A percentile compares a stretch with the other conserved stretches of the same genome.
These are phyloP conservation scores for Pseudonitzschia pungens DNA, from an alignment of 108 stramenopile species.

Conservation along the genomic window DNA sequence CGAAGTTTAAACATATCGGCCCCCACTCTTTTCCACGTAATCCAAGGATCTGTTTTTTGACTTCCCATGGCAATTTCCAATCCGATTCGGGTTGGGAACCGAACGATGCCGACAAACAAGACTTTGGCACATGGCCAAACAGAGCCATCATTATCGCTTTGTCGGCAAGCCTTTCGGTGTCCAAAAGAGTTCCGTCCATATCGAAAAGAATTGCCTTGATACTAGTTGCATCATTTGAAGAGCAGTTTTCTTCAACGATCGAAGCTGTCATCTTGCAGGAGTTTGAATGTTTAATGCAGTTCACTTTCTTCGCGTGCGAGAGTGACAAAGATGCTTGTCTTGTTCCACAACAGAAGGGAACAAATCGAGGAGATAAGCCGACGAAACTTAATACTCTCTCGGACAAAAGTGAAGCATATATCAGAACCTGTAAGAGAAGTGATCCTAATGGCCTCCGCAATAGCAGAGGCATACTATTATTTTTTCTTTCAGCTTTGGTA, in stretches of 20 bases:
- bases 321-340: neutral
- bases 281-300: neutral
- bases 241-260: neutral
- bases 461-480: no score
- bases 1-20: constrained; percentile 67
- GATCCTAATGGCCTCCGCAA: no score
- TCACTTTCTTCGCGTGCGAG: neutral
- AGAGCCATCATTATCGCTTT: constrained; percentile 56
- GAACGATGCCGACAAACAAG: constrained; percentile 25
- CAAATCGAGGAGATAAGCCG: neutral
- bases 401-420: neutral
- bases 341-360: neutral
- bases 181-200: constrained; percentile 80
- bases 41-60: constrained; percentile 71
- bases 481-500: no score
- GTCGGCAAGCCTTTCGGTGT: constrained; percentile 70
- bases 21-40: constrained; percentile 77
- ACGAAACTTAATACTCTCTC: neutral
- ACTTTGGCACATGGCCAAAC: constrained; percentile 28
- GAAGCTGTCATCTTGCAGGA: neutral
- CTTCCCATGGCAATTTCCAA: constrained; percentile 67
- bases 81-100: constrained; percentile 17
- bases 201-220: constrained; percentile 81
- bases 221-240: neutral
- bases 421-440: neutral